These are phyloP conservation scores for Conoideocrella luteorostrata DNA, from an alignment of 2,329 filamentous ascomycete genomes.

Conservation along the genomic window DNA sequence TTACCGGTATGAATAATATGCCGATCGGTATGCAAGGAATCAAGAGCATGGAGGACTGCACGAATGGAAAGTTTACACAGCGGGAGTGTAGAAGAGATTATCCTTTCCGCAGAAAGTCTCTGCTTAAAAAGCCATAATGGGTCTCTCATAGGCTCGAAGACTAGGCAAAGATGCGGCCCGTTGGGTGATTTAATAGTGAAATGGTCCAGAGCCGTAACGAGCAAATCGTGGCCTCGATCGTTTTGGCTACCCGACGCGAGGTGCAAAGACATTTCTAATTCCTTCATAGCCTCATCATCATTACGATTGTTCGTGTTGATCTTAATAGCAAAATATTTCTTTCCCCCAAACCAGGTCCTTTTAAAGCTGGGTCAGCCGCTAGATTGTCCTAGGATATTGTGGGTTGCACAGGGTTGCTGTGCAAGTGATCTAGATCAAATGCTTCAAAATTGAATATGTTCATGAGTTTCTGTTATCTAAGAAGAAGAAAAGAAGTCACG, in stretches of 20 bases:
- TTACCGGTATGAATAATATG: conserved; percentile 32
- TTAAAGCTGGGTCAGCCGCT: no score
- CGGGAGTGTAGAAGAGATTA: conserved; percentile 9
- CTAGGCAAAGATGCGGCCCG: conserved; percentile 26
- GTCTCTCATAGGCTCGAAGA: conserved; percentile 32
- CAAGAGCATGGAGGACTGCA: conserved; percentile 32
- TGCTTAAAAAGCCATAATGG: conserved; percentile 27
- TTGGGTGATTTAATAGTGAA: conserved; percentile 22
- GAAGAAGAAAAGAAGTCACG: no score
- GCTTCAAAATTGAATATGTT: no score
- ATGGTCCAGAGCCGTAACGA: conserved; percentile 24
- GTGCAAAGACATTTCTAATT: conserved; percentile 11
- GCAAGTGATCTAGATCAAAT: no score
- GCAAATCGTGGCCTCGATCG: conserved; percentile 15
- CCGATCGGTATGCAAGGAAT: conserved; percentile 34
- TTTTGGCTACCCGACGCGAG: background rate
- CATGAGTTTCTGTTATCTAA: no score
- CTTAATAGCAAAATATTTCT: conserved; percentile 17
- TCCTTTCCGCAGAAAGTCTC: conserved; percentile 27
- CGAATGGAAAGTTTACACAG: conserved; percentile 29
- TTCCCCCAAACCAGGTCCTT: no score
- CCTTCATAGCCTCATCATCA: conserved; percentile 15
- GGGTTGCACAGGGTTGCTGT: no score
- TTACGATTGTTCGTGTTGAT: conserved; percentile 15
- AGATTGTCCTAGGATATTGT: no score